Evolutionary conservation across 139 green algal species (phyloP).

Genomic region (Gonium pectorale): DNA sequence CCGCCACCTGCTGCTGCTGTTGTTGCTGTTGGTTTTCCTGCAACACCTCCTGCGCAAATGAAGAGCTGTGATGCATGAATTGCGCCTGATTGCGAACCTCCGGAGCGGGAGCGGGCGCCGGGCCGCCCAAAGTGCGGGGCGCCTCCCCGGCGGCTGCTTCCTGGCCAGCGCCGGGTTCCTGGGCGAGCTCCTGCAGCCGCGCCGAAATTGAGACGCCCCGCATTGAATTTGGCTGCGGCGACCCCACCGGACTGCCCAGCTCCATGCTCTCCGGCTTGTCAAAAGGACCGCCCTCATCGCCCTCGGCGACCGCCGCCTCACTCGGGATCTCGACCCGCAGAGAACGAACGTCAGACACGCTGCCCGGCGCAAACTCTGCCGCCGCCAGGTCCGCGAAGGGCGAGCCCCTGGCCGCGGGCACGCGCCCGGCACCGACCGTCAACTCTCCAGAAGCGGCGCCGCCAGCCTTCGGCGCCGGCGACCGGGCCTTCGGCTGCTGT

Average conservation of each 20-base stretch:
- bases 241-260: neutral
- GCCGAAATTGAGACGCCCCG: too few species aligned
- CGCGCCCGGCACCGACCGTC: neutral
- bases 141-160: too few species aligned
- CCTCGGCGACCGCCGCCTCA: neutral
- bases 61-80: too few species aligned
- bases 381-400: neutral
- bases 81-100: too few species aligned
- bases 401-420: neutral
- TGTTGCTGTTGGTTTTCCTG: slow-evolving; percentile 14
- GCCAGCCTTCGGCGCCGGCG: neutral
- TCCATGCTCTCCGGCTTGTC: neutral
- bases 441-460: neutral
- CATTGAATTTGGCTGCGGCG: too few species aligned
- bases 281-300: neutral
- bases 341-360: neutral
- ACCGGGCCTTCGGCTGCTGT: neutral
- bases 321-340: neutral
- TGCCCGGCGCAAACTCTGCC: neutral
- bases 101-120: too few species aligned
- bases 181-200: too few species aligned
- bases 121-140: too few species aligned
- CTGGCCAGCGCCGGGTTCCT: too few species aligned
- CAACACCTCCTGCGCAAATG: neutral
- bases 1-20: neutral